Conservation (phyloP, 176 grass and related monocot species). For the Cenchrus fungigraminus region DNA sequence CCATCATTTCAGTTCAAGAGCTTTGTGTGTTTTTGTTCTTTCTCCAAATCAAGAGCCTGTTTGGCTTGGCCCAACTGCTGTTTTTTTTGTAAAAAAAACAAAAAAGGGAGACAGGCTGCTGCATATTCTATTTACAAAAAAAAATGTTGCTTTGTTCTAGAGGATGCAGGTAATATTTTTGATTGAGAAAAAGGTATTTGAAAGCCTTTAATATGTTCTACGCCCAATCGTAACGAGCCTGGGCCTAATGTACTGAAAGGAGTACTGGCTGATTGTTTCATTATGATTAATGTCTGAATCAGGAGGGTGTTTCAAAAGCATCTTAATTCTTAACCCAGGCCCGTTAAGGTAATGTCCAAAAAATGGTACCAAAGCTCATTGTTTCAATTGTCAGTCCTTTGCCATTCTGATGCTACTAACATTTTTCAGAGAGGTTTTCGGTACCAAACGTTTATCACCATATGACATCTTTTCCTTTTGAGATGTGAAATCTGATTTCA, state of each 20-base stretch:
- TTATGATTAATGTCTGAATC: too few species aligned
- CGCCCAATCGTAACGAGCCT: background rate
- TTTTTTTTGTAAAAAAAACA: background rate
- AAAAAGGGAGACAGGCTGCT: background rate
- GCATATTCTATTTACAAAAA: background rate
- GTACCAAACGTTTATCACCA: background rate
- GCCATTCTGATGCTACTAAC: background rate
- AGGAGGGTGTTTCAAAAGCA: too few species aligned
- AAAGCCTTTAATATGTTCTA: background rate
- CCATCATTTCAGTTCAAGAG: slow-evolving; percentile 44
- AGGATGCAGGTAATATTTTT: background rate
- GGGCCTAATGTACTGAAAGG: background rate
- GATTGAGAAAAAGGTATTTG: background rate
- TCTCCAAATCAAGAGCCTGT: slow-evolving; percentile 21
- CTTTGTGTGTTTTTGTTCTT: background rate
- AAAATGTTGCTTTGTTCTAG: background rate
- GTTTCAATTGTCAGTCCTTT: too few species aligned
- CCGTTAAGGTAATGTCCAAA: too few species aligned
- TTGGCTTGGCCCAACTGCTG: background rate
- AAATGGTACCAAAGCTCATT: too few species aligned
- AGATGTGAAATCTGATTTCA: background rate
- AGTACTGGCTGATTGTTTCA: background rate
- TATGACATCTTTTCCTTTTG: background rate
- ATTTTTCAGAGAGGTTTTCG: background rate
- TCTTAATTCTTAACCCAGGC: too few species aligned